phyloP scores from a whole-genome alignment of 106 monocot species.

The Phalaenopsis aphrodite region DNA sequence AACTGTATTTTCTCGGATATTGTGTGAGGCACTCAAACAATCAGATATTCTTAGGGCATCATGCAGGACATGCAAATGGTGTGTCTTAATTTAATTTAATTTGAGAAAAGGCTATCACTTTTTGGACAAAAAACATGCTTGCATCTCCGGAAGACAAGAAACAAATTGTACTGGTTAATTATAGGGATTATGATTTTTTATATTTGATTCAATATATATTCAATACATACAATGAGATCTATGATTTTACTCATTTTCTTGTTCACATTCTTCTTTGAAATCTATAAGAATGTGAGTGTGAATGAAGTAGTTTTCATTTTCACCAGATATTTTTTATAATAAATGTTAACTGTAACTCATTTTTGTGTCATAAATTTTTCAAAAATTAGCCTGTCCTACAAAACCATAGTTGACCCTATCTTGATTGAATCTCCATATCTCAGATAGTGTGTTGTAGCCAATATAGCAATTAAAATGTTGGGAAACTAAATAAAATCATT shows the following conservation, averaged over 20 bases:
- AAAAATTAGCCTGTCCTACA: not conserved
- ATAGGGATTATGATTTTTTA: not conserved
- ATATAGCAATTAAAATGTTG: not conserved
- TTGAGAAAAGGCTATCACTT: not conserved
- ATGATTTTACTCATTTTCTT: not conserved
- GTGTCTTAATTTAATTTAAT: not conserved
- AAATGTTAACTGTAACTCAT: not conserved
- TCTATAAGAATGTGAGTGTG: not conserved
- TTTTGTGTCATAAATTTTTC: not conserved
- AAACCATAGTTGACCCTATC: not conserved
- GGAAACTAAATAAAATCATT: not conserved
- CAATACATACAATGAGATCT: not conserved
- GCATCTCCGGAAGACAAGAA: too few species aligned
- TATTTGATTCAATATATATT: not conserved
- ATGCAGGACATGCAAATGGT: not conserved
- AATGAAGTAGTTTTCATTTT: not conserved
- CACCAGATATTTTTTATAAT: not conserved
- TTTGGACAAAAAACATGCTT: not conserved
- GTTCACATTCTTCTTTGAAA: not conserved
- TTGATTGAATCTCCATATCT: not conserved
- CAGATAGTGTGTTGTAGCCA: not conserved
- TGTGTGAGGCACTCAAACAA: too few species aligned
- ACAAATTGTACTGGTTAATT: not conserved
- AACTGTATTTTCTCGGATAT: too few species aligned
- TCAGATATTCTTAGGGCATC: not conserved